Evolutionary conservation across 805 yeast genomes (phyloP).

Genomic region (Teunomyces stri): DNA sequence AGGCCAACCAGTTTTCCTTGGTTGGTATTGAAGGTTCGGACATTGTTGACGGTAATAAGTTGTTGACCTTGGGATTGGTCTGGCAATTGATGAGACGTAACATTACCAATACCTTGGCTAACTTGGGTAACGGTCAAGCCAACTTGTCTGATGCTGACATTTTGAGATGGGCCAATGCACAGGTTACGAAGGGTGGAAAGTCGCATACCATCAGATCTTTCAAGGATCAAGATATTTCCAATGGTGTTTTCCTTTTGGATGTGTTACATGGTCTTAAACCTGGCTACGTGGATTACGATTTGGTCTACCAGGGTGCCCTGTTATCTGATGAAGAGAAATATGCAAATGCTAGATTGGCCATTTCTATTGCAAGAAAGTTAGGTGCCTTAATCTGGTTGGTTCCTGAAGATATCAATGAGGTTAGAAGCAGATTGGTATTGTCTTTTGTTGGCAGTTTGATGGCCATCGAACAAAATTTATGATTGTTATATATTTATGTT

Average conservation of each 20-base stretch:
- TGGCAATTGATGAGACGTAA: slow-evolving; percentile 99
- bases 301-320: slow-evolving; percentile 74
- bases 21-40: slow-evolving; percentile 99
- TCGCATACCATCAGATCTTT: slow-evolving; percentile 71
- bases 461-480: slow-evolving; percentile 40
- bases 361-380: slow-evolving; percentile 95
- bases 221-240: slow-evolving; percentile 73
- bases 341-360: slow-evolving; percentile 95
- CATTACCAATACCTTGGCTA: slow-evolving; percentile 77
- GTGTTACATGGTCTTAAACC: slow-evolving; percentile 92
- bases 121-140: slow-evolving; percentile 66
- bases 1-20: slow-evolving; percentile 84
- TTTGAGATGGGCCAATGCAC: slow-evolving; percentile 89
- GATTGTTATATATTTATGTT: neutral
- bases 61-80: slow-evolving; percentile 86
- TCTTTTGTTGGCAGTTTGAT: slow-evolving; percentile 95
- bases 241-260: slow-evolving; percentile 82
- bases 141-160: slow-evolving; percentile 76
- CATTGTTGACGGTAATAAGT: slow-evolving; percentile 87
- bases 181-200: slow-evolving; percentile 84
- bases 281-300: slow-evolving; percentile 94
- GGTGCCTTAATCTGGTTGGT: slow-evolving; percentile 98
- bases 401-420: slow-evolving; percentile 99
- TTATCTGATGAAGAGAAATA: slow-evolving; percentile 73
- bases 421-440: slow-evolving; percentile 86